Conservation (phyloP, 768 basidiomycete genomes). For the Leccinum imitatum region DNA sequence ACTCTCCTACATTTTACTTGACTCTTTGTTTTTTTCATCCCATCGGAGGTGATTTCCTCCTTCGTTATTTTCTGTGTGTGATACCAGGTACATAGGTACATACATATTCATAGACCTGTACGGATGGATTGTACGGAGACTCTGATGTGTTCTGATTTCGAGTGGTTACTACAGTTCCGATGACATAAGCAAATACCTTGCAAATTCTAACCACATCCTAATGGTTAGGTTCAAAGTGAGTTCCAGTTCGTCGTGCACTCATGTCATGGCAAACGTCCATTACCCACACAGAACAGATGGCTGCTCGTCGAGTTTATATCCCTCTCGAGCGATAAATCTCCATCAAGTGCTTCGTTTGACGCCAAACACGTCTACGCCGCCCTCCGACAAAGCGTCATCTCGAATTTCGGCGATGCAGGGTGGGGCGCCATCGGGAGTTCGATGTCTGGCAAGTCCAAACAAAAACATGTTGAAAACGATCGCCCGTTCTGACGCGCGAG, state of each 20-base stretch:
- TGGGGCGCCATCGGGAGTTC: background rate
- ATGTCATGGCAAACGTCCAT: background rate
- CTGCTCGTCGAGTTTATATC: constrained; percentile 81
- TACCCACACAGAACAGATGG: constrained; percentile 72
- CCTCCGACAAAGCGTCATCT: too few relatives aligned
- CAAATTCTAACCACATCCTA: constrained; percentile 19
- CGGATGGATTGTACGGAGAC: background rate
- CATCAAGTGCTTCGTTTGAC: constrained; percentile 37
- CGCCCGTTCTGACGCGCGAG: background rate
- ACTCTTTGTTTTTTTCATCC: background rate
- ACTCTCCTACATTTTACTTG: too few relatives aligned
- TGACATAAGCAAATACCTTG: constrained; percentile 12
- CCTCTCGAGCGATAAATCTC: constrained; percentile 26
- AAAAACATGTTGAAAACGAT: background rate
- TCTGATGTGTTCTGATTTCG: too few relatives aligned
- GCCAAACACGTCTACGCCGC: constrained; percentile 66
- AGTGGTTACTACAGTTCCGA: background rate
- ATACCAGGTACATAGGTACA: constrained; percentile 8
- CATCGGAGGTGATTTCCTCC: background rate
- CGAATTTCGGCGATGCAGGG: too few relatives aligned
- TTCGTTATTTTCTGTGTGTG: background rate
- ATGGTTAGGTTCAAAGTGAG: constrained; percentile 64
- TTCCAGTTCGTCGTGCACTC: background rate
- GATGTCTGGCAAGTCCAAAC: constrained; percentile 41
- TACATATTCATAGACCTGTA: constrained; percentile 2